These are phyloP conservation scores for Aspergillus haitiensis DNA, from an alignment of 495 filamentous ascomycete genomes.

Conservation along the genomic window DNA sequence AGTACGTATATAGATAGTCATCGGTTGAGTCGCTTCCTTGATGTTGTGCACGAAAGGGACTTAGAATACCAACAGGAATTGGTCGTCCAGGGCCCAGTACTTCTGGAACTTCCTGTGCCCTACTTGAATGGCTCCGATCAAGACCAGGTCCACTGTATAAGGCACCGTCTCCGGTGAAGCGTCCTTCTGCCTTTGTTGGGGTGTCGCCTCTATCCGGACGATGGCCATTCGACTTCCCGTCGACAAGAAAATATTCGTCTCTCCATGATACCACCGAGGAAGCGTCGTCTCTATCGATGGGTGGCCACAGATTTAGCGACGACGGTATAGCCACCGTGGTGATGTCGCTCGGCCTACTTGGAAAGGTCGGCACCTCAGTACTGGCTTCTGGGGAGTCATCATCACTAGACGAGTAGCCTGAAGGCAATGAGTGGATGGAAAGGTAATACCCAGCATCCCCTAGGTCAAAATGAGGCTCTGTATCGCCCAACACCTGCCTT, in stretches of 20 bases:
- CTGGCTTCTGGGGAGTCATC: slow-evolving; percentile 2
- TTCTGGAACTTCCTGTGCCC: slow-evolving; percentile 27
- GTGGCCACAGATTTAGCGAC: slow-evolving; percentile 26
- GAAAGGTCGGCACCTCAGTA: slow-evolving; percentile 2
- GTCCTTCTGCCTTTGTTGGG: slow-evolving; percentile 26
- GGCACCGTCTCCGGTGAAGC: slow-evolving; percentile 23
- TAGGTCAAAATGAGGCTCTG: not conserved
- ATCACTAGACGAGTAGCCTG: not conserved
- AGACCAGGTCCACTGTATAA: slow-evolving; percentile 27
- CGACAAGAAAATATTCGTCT: slow-evolving; percentile 38
- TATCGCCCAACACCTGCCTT: not conserved
- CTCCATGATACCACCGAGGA: slow-evolving; percentile 25
- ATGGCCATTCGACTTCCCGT: slow-evolving; percentile 32
- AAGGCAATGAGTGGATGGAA: not conserved
- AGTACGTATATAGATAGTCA: slow-evolving; percentile 24
- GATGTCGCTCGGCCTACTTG: slow-evolving; percentile 16
- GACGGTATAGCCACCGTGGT: slow-evolving; percentile 22
- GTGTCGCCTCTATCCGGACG: slow-evolving; percentile 32
- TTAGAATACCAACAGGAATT: slow-evolving; percentile 5
- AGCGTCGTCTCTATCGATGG: slow-evolving; percentile 30
- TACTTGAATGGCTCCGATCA: slow-evolving; percentile 22
- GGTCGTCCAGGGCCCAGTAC: slow-evolving; percentile 20
- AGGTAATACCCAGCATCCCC: slow-evolving; percentile 4
- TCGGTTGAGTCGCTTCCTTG: slow-evolving; percentile 24
- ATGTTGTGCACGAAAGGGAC: slow-evolving; percentile 16